Percentiles rank a stretch among this genome's conserved stretches.
Evolutionary conservation across 2,329 filamentous ascomycete genomes (phyloP).

Genomic region (Trichoderma sp.): DNA sequence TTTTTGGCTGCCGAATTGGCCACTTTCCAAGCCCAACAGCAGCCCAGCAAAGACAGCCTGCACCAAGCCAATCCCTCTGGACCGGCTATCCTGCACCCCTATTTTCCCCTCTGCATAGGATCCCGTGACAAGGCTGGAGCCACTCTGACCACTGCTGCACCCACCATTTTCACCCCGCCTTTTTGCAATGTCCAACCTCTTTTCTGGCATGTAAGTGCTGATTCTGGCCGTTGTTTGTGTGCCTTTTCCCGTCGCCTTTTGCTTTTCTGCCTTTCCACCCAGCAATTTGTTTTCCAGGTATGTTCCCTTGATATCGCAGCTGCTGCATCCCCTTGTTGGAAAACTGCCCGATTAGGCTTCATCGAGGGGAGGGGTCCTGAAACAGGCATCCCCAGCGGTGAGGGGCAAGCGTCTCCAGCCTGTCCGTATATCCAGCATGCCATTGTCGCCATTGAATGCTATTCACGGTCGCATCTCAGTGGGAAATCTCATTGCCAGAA

Average conservation of each 20-base stretch:
- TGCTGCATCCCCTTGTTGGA: neutral
- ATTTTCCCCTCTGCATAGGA: slow-evolving; percentile 7
- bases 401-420: slow-evolving; percentile 28
- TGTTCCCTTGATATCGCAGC: neutral
- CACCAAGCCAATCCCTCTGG: neutral
- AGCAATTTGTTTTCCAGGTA: neutral
- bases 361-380: slow-evolving; percentile 7
- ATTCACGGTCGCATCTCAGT: neutral
- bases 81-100: slow-evolving; percentile 14
- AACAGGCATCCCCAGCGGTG: slow-evolving; percentile 23
- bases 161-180: slow-evolving; percentile 23
- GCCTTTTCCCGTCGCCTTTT: neutral
- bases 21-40: neutral
- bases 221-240: neutral
- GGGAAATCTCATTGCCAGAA: neutral
- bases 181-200: slow-evolving; percentile 58
- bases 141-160: slow-evolving; percentile 18
- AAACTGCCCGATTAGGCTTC: slow-evolving; percentile 16
- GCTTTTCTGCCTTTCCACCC: neutral
- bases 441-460: neutral
- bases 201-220: slow-evolving; percentile 61
- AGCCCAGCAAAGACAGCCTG: neutral
- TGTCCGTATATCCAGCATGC: neutral
- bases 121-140: slow-evolving; percentile 27
- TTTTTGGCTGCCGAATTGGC: neutral